Evolutionary conservation across 768 basidiomycete genomes (phyloP), one percentile per base, ranked within the genome.

Genomic region (Suillus subaureus): DNA sequence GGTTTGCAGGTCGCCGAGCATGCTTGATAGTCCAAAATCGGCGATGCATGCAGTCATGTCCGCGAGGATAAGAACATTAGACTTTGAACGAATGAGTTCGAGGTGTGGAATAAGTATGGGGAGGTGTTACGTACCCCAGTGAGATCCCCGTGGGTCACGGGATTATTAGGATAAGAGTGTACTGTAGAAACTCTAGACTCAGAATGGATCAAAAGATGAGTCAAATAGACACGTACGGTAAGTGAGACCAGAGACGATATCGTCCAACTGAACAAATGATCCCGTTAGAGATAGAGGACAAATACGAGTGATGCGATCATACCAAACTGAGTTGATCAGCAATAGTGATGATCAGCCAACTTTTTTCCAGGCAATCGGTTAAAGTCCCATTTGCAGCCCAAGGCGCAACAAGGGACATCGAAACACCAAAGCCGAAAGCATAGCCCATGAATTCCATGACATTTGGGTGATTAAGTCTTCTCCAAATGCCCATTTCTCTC

Each of bases 1-100:
- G 40, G 75, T 70, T 58, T 78, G 71, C 64, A 80, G 77, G 18
- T 70, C 71, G 26, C 78, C 70, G 58, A 81, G 75, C 55, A 65
- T 80, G 39, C 57, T 60, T n/a, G 82, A 83, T 15, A 83, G 70
- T 4, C 82, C 82, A 66, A 83, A 83, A 63, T 83, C 82, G 61
- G 78, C 78, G 13, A 83, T 66, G 21, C 74, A 73, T 3, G 78
- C 81, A 31, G 75, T 75, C 37, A 74, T 73, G 18, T 80, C 66
- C 68, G 77, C 75, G 61, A 79, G 78, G 61, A 84, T 76, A 31
- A 83, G 76, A 55, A 65, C 37, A 37, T 68, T 65, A 43, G 9
- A 69, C 73, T 74, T 28, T 3, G 13, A 33, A 16, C 45, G 3
- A 42, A 35, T 52, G 26, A 61, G 49, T 13, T 18, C n/a, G 55